Evolutionary conservation across 2,329 filamentous ascomycete genomes (phyloP).

Genomic region (Pseudogymnoascus verrucosus): DNA sequence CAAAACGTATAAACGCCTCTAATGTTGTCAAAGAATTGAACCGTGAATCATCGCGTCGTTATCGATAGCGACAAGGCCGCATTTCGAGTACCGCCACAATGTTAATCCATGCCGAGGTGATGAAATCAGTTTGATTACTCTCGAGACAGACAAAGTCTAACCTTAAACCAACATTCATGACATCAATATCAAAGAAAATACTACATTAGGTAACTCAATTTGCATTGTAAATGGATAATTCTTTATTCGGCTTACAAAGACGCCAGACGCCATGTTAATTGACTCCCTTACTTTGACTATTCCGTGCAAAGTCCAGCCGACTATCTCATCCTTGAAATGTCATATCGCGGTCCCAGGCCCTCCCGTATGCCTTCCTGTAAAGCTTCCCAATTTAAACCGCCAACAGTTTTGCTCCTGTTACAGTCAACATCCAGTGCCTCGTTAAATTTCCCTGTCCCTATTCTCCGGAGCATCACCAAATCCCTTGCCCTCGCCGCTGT

Average conservation of each 20-base stretch:
- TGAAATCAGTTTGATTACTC: not conserved
- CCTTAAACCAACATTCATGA: not conserved
- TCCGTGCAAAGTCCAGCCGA: not conserved
- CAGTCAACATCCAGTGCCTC: constrained; percentile 40
- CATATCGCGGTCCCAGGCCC: constrained; percentile 23
- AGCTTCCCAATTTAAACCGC: constrained; percentile 24
- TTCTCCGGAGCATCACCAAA: constrained; percentile 64
- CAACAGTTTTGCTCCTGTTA: constrained; percentile 18
- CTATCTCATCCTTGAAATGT: constrained; percentile 4
- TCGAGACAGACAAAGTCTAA: constrained; percentile 3
- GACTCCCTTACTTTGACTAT: not conserved
- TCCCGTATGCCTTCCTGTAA: constrained; percentile 23
- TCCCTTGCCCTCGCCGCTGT: constrained; percentile 59
- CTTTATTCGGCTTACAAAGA: not conserved
- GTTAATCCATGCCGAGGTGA: constrained; percentile 2
- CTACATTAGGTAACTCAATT: not conserved
- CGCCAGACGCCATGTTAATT: not conserved
- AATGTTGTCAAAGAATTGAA: not conserved
- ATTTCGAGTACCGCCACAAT: not conserved
- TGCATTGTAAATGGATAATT: not conserved
- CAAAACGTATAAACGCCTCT: not conserved
- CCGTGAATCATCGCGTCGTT: constrained; percentile 4
- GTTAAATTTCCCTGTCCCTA: constrained; percentile 55
- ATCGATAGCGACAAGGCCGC: constrained; percentile 5
- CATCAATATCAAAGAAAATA: not conserved